Evolutionary conservation across 805 yeast genomes (phyloP).

Genomic region (Pichia rugopelliculosa): DNA sequence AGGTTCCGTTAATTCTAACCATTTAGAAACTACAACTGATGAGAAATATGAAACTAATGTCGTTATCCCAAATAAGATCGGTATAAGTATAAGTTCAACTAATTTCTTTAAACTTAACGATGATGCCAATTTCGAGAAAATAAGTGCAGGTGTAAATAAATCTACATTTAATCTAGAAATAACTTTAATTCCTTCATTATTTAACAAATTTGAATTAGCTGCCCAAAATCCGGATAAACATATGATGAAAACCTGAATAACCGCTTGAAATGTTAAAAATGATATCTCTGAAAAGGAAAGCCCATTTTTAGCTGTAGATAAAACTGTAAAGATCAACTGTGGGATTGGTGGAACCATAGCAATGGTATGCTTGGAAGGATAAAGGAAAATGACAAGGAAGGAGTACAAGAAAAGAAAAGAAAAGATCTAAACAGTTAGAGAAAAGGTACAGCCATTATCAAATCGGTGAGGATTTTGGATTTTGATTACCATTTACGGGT

Average conservation of each 20-base stretch:
- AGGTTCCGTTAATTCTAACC: conserved; percentile 54
- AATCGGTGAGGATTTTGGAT: too few relatives aligned
- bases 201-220: conserved; percentile 64
- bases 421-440: too few relatives aligned
- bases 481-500: too few relatives aligned
- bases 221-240: conserved; percentile 83
- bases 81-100: conserved; percentile 75
- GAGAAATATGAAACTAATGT: conserved; percentile 67
- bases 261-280: conserved; percentile 83
- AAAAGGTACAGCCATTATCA: too few relatives aligned
- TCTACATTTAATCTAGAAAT: conserved; percentile 78
- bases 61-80: conserved; percentile 75
- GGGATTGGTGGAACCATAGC: not conserved
- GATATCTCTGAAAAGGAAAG: conserved; percentile 33
- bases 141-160: conserved; percentile 90
- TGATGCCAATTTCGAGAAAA: conserved; percentile 70
- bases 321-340: conserved; percentile 1
- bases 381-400: too few relatives aligned
- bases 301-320: conserved; percentile 5
- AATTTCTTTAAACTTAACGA: conserved; percentile 68
- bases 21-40: conserved; percentile 46
- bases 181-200: conserved; percentile 66
- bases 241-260: conserved; percentile 79
- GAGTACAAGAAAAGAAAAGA: not conserved
- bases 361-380: not conserved